phyloP scores from a whole-genome alignment of 2,329 filamentous ascomycete species.

The Kalmusia sp. region DNA sequence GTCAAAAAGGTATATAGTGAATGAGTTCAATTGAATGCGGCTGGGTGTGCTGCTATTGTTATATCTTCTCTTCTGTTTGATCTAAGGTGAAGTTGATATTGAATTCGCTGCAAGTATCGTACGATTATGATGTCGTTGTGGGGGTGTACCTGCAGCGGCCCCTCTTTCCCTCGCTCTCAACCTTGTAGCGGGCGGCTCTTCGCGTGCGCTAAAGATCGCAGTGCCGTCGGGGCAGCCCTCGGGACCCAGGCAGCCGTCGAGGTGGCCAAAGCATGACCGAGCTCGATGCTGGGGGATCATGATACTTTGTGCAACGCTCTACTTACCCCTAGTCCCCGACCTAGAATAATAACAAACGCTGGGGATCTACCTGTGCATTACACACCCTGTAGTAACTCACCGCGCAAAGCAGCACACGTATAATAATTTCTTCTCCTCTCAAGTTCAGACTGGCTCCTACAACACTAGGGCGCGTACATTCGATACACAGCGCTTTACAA shows the following conservation, averaged over 20 bases:
- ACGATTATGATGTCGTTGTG: neutral
- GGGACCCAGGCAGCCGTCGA: no score
- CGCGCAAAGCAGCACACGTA: no score
- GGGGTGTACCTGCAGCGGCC: neutral
- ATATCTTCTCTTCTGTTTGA: neutral
- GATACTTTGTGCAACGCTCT: no score
- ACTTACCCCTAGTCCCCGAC: no score
- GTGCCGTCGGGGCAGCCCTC: no score
- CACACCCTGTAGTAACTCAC: no score
- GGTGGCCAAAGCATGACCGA: no score
- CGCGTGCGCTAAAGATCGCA: neutral
- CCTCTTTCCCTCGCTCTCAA: neutral
- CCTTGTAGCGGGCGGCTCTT: neutral
- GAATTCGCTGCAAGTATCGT: neutral
- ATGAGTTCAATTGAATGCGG: no score
- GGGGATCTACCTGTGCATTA: no score
- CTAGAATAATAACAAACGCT: neutral
- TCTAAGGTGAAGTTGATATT: neutral
- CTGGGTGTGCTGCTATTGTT: neutral
- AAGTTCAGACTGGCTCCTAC: neutral
- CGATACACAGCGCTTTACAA: no score
- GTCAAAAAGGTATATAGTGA: neutral
- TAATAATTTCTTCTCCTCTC: no score
- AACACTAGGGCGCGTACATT: neutral
- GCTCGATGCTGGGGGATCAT: no score